Evolutionary conservation across 169 alveolate genomes (phyloP), one percentile per base, ranked within the genome.

Genomic region (Amoebophrya sp.): DNA sequence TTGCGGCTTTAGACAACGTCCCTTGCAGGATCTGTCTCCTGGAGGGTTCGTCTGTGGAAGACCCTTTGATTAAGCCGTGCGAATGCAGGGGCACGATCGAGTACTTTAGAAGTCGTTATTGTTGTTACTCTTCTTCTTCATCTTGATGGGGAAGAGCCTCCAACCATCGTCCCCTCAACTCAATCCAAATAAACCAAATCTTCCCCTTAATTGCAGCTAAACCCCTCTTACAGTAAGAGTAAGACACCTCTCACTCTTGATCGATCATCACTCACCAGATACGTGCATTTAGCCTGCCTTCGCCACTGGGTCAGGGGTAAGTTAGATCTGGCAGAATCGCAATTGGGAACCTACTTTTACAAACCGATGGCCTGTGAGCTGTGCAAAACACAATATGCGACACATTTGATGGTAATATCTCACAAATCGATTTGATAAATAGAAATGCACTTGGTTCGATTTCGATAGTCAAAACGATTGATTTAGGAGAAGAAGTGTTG

Each of bases 31-130:
- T 97, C 33, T 97, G 99, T 94, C 95, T 97, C 89, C 93, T 96
- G 41, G 99, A 97, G 91, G 98, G 98, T 23, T 93, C 94, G 78
- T 94, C 93, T 65, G 96, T 94, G 78, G 96, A 95, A 41, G 96
- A 96, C 18, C 99, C 99, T 33, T 97, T 98, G 92, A 95, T 98
- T 55, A 94, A 97, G 26, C 99, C 99, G 0, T 98, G 99, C 92
- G 96, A 97, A 91, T 98, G 99, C 93, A 95, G 95, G 92, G 99
- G 99, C 0, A 39, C 38, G 90, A n/a, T 33, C 89, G 39, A 41
- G 40, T 34, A 34, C 26, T 23, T 14, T 41, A 34, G 40, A 12
- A 40, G 12, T 26, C 40, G 24, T 90, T 14, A 26, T 90, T 14
- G 40, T 12, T 89, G 33, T 23, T 41, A 89, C 40, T 26, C 89